Conservation (phyloP, 768 basidiomycete species). For the Hortiboletus campestris region DNA sequence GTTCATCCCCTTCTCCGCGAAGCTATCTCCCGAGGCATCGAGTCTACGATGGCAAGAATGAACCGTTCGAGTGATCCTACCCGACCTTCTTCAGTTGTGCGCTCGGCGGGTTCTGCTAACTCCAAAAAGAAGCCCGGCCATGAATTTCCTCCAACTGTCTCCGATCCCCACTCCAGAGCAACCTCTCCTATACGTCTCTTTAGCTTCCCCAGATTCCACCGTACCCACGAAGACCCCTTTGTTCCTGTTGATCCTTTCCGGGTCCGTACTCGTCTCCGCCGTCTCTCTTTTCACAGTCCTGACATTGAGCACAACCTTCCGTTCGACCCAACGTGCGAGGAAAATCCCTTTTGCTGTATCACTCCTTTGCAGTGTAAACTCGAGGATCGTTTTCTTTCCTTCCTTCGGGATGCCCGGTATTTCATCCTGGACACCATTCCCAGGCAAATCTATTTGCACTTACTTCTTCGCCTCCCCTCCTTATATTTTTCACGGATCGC, state of each 20-base stretch:
- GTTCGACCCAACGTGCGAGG: constrained; percentile 26
- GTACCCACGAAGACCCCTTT: constrained; percentile 53
- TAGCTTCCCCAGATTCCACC: constrained; percentile 51
- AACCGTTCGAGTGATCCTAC: constrained; percentile 7
- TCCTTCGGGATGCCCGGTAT: constrained; percentile 22
- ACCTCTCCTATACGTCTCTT: constrained; percentile 61
- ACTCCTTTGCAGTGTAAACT: constrained; percentile 14
- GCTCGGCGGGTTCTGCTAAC: neutral
- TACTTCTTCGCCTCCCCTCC: constrained; percentile 68
- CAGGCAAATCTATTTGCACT: constrained; percentile 42
- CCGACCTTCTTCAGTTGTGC: constrained; percentile 9
- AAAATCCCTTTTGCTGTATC: constrained; percentile 22
- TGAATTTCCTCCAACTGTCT: constrained; percentile 28
- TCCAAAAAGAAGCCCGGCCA: constrained; percentile 22
- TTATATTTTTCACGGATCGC: constrained; percentile 80
- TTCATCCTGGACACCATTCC: constrained; percentile 39
- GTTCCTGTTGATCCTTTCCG: constrained; percentile 56
- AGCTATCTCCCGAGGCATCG: constrained; percentile 8
- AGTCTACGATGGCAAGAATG: constrained; percentile 8
- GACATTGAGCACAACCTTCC: constrained; percentile 17
- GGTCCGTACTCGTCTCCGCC: constrained; percentile 23
- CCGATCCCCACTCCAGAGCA: constrained; percentile 40
- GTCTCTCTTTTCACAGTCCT: constrained; percentile 21
- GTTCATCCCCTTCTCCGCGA: constrained; percentile 22
- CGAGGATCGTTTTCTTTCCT: constrained; percentile 10